These are phyloP conservation scores for Cordyceps cicadae DNA, from an alignment of 2,329 filamentous ascomycete genomes.

Conservation along the genomic window DNA sequence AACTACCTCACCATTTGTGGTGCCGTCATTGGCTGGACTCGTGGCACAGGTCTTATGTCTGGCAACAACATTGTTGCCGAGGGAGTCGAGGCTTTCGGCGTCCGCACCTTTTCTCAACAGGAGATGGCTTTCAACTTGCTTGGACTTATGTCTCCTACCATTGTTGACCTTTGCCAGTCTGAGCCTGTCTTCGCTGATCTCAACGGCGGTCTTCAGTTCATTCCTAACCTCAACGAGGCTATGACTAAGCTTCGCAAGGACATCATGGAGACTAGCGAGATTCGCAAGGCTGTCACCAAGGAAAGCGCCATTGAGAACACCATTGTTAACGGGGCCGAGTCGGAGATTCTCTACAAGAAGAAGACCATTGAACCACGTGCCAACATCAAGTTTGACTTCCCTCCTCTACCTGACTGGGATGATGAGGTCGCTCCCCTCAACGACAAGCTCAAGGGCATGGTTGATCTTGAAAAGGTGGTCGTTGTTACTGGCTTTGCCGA, in stretches of 20 bases:
- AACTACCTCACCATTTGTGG: constrained; percentile 98
- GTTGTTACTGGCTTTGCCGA: constrained; percentile 96
- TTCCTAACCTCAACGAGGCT: constrained; percentile 86
- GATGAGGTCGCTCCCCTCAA: constrained; percentile 83
- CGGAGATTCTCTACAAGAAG: constrained; percentile 89
- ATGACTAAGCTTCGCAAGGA: constrained; percentile 93
- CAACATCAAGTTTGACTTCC: constrained; percentile 98
- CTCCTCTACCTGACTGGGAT: constrained; percentile 83
- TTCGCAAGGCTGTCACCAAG: constrained; percentile 87
- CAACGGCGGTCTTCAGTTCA: constrained; percentile 95
- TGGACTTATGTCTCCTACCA: constrained; percentile 86
- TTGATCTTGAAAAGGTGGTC: constrained; percentile 95
- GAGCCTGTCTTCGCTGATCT: constrained; percentile 96
- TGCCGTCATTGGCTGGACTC: constrained; percentile 98
- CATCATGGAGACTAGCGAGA: constrained; percentile 89
- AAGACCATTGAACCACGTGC: constrained; percentile 87
- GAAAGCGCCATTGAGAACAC: constrained; percentile 96
- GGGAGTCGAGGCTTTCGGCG: constrained; percentile 91
- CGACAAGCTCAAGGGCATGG: constrained; percentile 87
- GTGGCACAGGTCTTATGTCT: constrained; percentile 94
- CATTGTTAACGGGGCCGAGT: constrained; percentile 88
- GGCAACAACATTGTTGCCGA: constrained; percentile 97
- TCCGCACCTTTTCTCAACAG: constrained; percentile 96
- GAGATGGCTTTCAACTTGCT: constrained; percentile 99
- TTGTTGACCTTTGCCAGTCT: constrained; percentile 90